Base-by-base conservation (phyloP, 352 stramenopile species). In the Phytophthora constricta region DNA sequence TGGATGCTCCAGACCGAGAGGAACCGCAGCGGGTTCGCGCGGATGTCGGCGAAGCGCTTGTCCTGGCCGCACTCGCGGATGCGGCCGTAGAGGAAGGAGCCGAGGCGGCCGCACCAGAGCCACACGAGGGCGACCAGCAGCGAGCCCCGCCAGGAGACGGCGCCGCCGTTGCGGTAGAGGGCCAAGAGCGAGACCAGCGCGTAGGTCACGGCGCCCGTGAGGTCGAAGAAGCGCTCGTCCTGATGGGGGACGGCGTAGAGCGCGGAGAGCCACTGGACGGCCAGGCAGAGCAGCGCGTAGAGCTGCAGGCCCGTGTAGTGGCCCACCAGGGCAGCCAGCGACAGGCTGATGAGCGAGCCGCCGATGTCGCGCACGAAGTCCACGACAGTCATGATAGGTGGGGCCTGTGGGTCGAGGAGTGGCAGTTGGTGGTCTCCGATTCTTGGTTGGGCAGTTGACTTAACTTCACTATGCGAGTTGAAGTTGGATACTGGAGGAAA, bases 1-100 rank as follows among this genome's bases (percentile, higher is more conserved):
- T 95, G 86, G 55, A 94, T 80, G 49, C 78, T 89, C 86, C 85
- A 95, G 13, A 89, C 78, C 14, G 76, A 77, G 47, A 95, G 81
- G 65, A 93, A 95, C 26, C 70, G 76, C 51, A 87, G 33, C 2
- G 84, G 81, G 25, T 86, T 87, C 39, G 68, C 72, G 45, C 79
- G 77, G 58, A 95, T 90, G 33, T 81, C 63, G 22, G 83, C 58
- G 55, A 95, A 95, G 41, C 87, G 85, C 26, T 65, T 80, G 72
- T 95, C 87, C 46, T 77, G 65, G 27, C 83, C 83, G 49, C 79
- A 80, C 48, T 72, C 59, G 52, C 80, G 76, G 58, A 95, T 92
- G 57, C 87, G 81, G 46, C 68, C n/a, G n/a, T n/a, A n/a, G n/a
- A n/a, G n/a, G n/a, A n/a, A n/a, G n/a, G n/a, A n/a, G n/a, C 87